Percentiles rank a stretch among this genome's conserved stretches.
Evolutionary conservation across 2,329 filamentous ascomycete species (phyloP).

Genomic region (Calonectria fujianensis): DNA sequence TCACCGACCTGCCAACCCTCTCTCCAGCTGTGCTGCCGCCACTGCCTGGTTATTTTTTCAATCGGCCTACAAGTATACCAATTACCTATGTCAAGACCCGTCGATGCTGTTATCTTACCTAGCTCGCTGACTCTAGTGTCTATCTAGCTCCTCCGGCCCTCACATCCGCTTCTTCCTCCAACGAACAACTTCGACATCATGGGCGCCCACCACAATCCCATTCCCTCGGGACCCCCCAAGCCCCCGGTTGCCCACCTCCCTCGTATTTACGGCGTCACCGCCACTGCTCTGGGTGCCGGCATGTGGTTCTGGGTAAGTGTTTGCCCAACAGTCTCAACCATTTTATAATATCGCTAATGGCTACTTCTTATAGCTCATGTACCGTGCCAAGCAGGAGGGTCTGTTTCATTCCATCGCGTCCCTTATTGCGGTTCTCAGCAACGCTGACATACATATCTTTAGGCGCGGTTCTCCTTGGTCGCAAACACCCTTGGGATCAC

Average conservation of each 20-base stretch:
- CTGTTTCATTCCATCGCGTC: constrained; percentile 49
- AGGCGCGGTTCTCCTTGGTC: constrained; percentile 88
- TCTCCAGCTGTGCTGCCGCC: constrained; percentile 37
- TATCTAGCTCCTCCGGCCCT: constrained; percentile 26
- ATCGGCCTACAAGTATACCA: constrained; percentile 51
- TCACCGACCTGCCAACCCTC: constrained; percentile 15
- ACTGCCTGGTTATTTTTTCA: constrained; percentile 44
- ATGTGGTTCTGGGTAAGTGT: constrained; percentile 98
- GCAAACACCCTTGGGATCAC: constrained; percentile 98
- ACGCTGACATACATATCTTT: constrained; percentile 42
- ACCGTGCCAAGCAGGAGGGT: constrained; percentile 97
- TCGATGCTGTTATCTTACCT: background rate
- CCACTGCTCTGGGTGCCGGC: constrained; percentile 90
- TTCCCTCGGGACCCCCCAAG: constrained; percentile 61
- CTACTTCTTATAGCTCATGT: constrained; percentile 77
- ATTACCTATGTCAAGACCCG: background rate
- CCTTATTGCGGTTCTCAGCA: background rate
- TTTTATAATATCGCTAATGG: background rate
- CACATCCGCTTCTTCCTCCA: constrained; percentile 19
- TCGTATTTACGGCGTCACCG: constrained; percentile 86
- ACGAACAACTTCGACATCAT: constrained; percentile 47
- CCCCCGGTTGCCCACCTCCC: constrained; percentile 70
- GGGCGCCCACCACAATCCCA: constrained; percentile 52
- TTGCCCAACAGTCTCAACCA: background rate
- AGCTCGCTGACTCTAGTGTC: background rate